Evolutionary conservation across 169 alveolate species (phyloP), one percentile per base, ranked within the genome.

Genomic region (Cryptosporidium felis): DNA sequence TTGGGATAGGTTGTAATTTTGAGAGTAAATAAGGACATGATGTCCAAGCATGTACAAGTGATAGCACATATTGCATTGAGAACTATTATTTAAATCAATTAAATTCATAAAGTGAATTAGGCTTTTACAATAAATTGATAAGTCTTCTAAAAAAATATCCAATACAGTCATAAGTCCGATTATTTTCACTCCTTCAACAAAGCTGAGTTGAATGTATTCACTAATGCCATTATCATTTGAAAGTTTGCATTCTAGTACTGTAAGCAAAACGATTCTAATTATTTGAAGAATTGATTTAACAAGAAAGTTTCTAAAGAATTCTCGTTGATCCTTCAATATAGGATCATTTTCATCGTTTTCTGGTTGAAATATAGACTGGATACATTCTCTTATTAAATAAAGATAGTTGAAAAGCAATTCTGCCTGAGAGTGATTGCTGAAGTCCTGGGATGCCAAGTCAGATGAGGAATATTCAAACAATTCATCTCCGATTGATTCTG

Each of bases 81-180:
- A 8, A 28, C 49, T 5, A 30, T 26, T 46, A 23, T 30, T 26
- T 5, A 23, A 5, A 44, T 46, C 46, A n/a, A 65, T 6, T 28
- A 26, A 21, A 32, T 61, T 10, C 3, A 65, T 14, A 46, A 32
- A 65, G 28, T 46, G 62, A 14, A 65, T 32, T 6, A 65, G 36
- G 10, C 30, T 62, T 8, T 47, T 65, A 18, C 81, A 65, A 46
- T 44, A 65, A 23, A 65, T 65, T 0, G 81, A 65, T 32, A 65
- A 65, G 32, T 65, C 81, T 44, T 65, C 81, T 14, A 65, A 44
- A 49, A 14, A 45, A 10, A 65, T 65, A 65, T 65, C 21, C 14
- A 32, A 46, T 21, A 45, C 8, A 9, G 59, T 0, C 81, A 65
- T 45, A 5, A 65, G 26, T 2, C 45, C 62, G 16, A 65, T 65